These are phyloP conservation scores for Peltaster fructicola DNA, from an alignment of 2,329 filamentous ascomycete genomes.

Conservation along the genomic window DNA sequence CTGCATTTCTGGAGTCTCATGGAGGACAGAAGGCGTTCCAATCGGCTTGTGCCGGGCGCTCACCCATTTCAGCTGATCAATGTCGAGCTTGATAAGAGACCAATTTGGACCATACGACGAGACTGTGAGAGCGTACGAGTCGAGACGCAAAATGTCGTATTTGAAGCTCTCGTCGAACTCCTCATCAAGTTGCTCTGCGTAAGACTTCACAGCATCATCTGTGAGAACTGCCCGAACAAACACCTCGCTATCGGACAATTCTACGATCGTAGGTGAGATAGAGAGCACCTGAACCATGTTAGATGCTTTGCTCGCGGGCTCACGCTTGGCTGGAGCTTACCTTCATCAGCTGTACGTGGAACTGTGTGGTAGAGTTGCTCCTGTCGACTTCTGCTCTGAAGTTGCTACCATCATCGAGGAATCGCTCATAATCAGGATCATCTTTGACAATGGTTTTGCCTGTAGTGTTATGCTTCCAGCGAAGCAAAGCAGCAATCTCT, in stretches of 20 bases:
- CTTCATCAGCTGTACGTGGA: slow-evolving; percentile 9
- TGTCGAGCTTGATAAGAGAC: too few relatives aligned
- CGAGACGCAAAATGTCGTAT: too few relatives aligned
- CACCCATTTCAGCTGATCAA: too few relatives aligned
- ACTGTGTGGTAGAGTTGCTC: slow-evolving; percentile 2
- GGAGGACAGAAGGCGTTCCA: too few relatives aligned
- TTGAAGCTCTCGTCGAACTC: slow-evolving; percentile 9
- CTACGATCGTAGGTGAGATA: slow-evolving; percentile 4
- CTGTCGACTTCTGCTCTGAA: slow-evolving; percentile 10
- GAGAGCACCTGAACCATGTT: slow-evolving; percentile 6
- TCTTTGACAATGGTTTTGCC: slow-evolving; percentile 7
- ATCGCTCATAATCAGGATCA: slow-evolving; percentile 10
- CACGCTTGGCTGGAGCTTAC: slow-evolving; percentile 2
- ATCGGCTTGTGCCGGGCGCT: too few relatives aligned
- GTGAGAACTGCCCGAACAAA: slow-evolving; percentile 12
- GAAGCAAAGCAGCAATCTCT: slow-evolving; percentile 12
- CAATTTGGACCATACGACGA: too few relatives aligned
- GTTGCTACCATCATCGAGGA: slow-evolving; percentile 17
- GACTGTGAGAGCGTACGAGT: too few relatives aligned
- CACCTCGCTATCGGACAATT: slow-evolving; percentile 12
- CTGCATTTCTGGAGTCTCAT: too few relatives aligned
- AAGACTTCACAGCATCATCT: slow-evolving; percentile 5
- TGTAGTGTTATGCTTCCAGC: slow-evolving; percentile 9
- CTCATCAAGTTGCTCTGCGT: slow-evolving; percentile 8
- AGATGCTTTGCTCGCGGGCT: slow-evolving; percentile 2